Evolutionary conservation across 805 yeast species (phyloP).

Genomic region (Candida hungchunana): DNA sequence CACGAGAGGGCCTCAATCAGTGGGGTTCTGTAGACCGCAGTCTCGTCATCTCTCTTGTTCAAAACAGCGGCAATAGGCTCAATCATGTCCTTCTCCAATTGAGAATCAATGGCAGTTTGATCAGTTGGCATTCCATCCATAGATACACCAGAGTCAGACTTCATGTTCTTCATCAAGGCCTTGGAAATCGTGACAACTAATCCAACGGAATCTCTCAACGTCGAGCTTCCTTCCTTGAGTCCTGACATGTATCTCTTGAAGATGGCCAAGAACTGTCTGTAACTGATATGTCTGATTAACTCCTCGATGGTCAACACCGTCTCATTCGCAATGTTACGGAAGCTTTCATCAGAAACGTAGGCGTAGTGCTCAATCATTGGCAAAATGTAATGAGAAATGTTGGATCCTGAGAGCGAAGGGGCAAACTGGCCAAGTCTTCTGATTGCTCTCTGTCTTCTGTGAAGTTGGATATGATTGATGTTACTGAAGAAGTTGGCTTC

Average conservation of each 20-base stretch:
- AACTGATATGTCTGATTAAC: constrained; percentile 55
- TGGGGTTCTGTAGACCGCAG: constrained; percentile 69
- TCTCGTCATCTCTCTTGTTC: constrained; percentile 69
- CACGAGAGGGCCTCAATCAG: constrained; percentile 76
- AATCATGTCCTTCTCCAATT: constrained; percentile 52
- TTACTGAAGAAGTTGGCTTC: constrained; percentile 80
- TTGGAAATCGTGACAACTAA: constrained; percentile 54
- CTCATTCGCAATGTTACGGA: constrained; percentile 60
- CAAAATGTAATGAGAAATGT: constrained; percentile 72
- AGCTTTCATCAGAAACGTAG: constrained; percentile 51
- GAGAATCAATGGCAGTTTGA: constrained; percentile 36
- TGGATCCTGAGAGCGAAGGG: constrained; percentile 43
- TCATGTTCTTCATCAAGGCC: constrained; percentile 40
- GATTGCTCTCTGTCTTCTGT: constrained; percentile 82
- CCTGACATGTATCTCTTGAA: constrained; percentile 60
- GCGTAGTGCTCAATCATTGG: constrained; percentile 86
- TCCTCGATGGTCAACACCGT: constrained; percentile 58
- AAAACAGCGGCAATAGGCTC: constrained; percentile 60
- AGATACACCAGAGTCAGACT: constrained; percentile 9
- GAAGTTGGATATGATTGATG: constrained; percentile 77
- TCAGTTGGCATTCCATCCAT: constrained; percentile 34
- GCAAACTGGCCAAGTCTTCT: constrained; percentile 53
- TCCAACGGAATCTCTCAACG: constrained; percentile 52
- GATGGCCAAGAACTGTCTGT: constrained; percentile 79
- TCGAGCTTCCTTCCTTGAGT: constrained; percentile 42